Percentiles rank a stretch among this genome's conserved stretches.
These are phyloP conservation scores for Silene latifolia DNA, from an alignment of 148 eudicot species.

Conservation along the genomic window DNA sequence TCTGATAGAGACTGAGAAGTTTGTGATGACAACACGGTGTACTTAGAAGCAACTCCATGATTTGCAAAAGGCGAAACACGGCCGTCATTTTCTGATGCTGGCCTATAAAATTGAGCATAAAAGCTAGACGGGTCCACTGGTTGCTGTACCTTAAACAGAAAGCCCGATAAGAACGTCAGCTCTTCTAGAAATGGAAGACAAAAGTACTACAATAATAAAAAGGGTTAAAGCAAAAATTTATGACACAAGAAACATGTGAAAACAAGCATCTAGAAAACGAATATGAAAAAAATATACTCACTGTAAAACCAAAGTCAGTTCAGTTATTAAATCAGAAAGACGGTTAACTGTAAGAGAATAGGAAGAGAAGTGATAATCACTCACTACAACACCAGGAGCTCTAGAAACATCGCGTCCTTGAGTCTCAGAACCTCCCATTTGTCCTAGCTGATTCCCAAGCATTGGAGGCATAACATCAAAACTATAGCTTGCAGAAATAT, in stretches of 20 bases:
- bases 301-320: not conserved
- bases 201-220: not conserved
- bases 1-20: conserved; percentile 54
- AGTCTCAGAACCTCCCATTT: conserved; percentile 57
- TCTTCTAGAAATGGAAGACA: not conserved
- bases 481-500: conserved; percentile 46
- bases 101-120: conserved; percentile 65
- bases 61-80: conserved; percentile 64
- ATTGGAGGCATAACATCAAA: conserved; percentile 60
- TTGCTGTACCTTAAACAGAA: conserved; percentile 46
- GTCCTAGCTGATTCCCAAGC: conserved; percentile 49
- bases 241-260: not conserved
- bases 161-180: not conserved
- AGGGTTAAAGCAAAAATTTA: not conserved
- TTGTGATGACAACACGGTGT: conserved; percentile 49
- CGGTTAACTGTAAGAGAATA: not conserved
- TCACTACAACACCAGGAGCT: conserved; percentile 62
- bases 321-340: not conserved
- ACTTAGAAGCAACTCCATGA: conserved; percentile 53
- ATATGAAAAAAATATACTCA: too few relatives aligned
- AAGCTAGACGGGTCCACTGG: conserved; percentile 66
- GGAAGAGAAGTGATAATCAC: conserved; percentile 27
- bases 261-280: not conserved
- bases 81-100: conserved; percentile 61
- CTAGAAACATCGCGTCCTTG: conserved; percentile 59